Conservation (phyloP, 1,284 basidiomycete species). For the Irpex rosettiformis region DNA sequence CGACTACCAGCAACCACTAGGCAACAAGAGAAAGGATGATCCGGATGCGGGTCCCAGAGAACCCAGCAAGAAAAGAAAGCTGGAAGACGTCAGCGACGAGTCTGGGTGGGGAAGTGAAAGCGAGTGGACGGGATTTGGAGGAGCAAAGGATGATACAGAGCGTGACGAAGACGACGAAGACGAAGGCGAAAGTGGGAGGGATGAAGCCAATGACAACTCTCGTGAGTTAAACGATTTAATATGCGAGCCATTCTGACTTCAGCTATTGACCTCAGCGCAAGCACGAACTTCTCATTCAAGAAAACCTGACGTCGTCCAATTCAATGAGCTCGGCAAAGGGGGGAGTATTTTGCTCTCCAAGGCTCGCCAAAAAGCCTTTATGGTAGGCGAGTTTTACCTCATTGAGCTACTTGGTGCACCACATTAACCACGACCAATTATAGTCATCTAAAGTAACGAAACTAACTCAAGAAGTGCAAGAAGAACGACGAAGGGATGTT, state of each 20-base stretch:
- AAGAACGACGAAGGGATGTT: slow-evolving; percentile 20
- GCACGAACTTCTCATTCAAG: background rate
- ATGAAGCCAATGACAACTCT: background rate
- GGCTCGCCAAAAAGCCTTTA: slow-evolving; percentile 60
- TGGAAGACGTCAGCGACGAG: slow-evolving; percentile 10
- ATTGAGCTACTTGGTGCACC: slow-evolving; percentile 5
- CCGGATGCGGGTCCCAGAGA: slow-evolving; percentile 6
- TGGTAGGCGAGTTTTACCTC: slow-evolving; percentile 45
- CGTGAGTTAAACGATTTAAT: background rate
- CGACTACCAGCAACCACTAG: slow-evolving; percentile 26
- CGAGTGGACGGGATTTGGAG: slow-evolving; percentile 35
- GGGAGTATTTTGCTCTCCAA: slow-evolving; percentile 28
- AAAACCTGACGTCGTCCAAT: slow-evolving; percentile 51
- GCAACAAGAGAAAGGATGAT: slow-evolving; percentile 21
- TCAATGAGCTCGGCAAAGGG: slow-evolving; percentile 38
- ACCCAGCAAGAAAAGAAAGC: slow-evolving; percentile 3
- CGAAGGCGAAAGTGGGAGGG: background rate
- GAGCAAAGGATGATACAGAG: slow-evolving; percentile 15
- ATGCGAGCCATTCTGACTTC: background rate
- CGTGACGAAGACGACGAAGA: slow-evolving; percentile 13
- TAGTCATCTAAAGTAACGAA: slow-evolving; percentile 77
- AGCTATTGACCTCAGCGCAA: background rate
- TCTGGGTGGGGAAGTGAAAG: slow-evolving; percentile 30
- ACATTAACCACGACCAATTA: slow-evolving; percentile 5
- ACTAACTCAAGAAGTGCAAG: slow-evolving; percentile 37